Base-by-base conservation (phyloP, 345 rosid genomes). In the Adansonia digitata region DNA sequence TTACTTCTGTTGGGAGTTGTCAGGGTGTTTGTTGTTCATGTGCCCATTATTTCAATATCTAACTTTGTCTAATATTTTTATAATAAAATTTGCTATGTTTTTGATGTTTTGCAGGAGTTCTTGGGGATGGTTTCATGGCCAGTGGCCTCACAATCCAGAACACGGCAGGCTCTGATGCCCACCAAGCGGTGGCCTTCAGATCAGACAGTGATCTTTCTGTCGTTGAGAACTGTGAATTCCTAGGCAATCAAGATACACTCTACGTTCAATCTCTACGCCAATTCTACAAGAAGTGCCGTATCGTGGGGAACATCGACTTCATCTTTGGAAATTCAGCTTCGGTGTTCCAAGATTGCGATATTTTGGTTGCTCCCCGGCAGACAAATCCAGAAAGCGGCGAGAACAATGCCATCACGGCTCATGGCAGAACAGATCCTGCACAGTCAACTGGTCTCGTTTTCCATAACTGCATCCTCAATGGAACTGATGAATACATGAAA, bases 61-160 rank as follows among this genome's bases (percentile, higher is more conserved):
- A n/a, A n/a, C n/a, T n/a, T n/a, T n/a, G n/a, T n/a, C n/a, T n/a
- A n/a, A n/a, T n/a, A n/a, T n/a, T n/a, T n/a, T n/a, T n/a, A n/a
- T n/a, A n/a, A n/a, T n/a, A n/a, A n/a, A n/a, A n/a, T n/a, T n/a
- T n/a, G n/a, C n/a, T n/a, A n/a, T n/a, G n/a, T 14, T 42, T 42
- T 8, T 42, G 46, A 42, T 4, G 46, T 42, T 1, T 49, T 49
- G 15, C 8, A 94, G 98, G 93, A 37, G 93, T 92, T 78, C 75
- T 83, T 40, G 98, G 98, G 17, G 98, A 94, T 81, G 98, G 98
- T 37, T 94, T 94, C 80, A 92, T 94, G 98, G 98, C 98, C 5
- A 87, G 88, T 77, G 94, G 88, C 18, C 72, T 94, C 61, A 92
- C 98, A 7, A 74, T 94, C 79, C 84, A 82, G 79, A 94, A 92